Evolutionary conservation across 805 yeast species (phyloP).

Genomic region (Hanseniaspora vineae): DNA sequence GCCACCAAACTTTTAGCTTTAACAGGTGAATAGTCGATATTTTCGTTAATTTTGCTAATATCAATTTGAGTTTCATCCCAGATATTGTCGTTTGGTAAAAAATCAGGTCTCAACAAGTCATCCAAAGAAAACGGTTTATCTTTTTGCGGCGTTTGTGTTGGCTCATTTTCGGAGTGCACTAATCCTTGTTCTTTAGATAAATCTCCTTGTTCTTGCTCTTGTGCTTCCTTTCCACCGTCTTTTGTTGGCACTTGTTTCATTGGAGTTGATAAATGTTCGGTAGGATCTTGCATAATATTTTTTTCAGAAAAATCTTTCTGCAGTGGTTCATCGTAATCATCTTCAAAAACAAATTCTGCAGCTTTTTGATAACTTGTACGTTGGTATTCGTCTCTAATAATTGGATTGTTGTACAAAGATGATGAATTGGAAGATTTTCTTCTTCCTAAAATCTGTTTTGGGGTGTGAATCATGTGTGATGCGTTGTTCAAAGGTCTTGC

Average conservation of each 20-base stretch:
- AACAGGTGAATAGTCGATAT: conserved; percentile 19
- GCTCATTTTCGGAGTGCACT: background rate
- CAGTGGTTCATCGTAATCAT: background rate
- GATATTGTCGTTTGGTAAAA: conserved; percentile 21
- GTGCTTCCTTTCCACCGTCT: background rate
- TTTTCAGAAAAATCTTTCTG: background rate
- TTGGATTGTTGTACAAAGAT: background rate
- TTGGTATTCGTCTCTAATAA: background rate
- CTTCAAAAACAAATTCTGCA: background rate
- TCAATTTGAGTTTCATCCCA: conserved; percentile 25
- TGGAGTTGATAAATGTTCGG: background rate
- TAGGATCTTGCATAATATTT: background rate
- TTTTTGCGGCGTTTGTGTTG: background rate
- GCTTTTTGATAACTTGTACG: background rate
- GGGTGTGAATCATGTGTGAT: background rate
- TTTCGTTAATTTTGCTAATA: conserved; percentile 21
- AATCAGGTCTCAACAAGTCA: conserved; percentile 32
- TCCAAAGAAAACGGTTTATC: conserved; percentile 27
- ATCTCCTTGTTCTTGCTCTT: background rate
- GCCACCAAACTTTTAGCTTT: conserved; percentile 9
- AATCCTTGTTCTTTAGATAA: background rate
- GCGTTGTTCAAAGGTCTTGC: too few relatives aligned
- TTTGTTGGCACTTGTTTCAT: too few relatives aligned
- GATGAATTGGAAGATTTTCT: background rate
- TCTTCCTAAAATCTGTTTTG: background rate